Percentiles rank a stretch among this genome's conserved stretches.
Conservation (phyloP, 306 rosid genomes). For the Rosa lucieae region DNA sequence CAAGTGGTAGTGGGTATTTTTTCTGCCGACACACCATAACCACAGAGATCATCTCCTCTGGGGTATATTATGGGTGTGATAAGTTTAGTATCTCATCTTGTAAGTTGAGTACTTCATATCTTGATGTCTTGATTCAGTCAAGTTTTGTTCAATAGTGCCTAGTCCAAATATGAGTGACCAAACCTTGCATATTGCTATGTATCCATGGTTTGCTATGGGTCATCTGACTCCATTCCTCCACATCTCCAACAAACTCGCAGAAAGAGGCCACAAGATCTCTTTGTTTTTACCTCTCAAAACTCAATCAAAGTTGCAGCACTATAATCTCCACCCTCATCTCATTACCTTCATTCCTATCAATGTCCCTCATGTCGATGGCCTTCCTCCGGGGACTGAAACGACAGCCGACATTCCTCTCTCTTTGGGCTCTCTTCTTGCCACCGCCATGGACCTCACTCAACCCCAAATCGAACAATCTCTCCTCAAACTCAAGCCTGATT, state of each 20-base stretch:
- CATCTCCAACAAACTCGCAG: constrained; percentile 64
- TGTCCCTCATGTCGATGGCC: constrained; percentile 59
- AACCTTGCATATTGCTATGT: constrained; percentile 54
- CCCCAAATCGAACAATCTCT: constrained; percentile 40
- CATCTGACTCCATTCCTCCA: constrained; percentile 55
- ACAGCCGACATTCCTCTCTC: constrained; percentile 57
- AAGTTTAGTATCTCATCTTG: no score
- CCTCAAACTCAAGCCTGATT: constrained; percentile 41
- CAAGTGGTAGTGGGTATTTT: no score
- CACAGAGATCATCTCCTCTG: no score
- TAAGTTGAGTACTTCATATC: no score
- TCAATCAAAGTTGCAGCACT: constrained; percentile 39
- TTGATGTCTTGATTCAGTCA: no score
- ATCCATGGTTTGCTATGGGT: constrained; percentile 76
- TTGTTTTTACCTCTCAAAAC: constrained; percentile 53
- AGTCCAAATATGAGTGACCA: not conserved
- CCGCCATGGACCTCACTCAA: constrained; percentile 66
- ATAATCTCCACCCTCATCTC: constrained; percentile 55
- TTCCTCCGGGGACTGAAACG: constrained; percentile 58
- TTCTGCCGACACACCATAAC: no score
- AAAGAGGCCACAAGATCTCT: constrained; percentile 53
- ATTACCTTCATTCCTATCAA: constrained; percentile 56
- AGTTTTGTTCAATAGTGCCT: no score
- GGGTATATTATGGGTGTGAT: no score
- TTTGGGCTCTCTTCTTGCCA: constrained; percentile 38